Conservation (phyloP, 2,329 filamentous ascomycete species). For the Chrysosporium keratinophilum region DNA sequence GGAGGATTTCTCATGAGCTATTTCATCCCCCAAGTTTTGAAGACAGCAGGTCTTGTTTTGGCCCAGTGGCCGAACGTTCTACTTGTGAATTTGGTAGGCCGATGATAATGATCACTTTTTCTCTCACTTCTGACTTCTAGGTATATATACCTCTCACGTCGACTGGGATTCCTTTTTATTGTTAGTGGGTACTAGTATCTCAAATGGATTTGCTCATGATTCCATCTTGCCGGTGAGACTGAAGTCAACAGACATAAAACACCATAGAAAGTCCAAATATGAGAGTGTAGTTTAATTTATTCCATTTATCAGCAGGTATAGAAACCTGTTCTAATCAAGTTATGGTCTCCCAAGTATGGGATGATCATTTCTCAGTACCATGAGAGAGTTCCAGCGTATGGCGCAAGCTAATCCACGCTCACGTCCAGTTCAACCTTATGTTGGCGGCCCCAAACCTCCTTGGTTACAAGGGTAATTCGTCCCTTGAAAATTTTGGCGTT, state of each 20-base stretch:
- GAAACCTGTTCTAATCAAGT: not conserved
- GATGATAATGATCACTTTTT: not conserved
- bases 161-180: not conserved
- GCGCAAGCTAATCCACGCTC: too few species aligned
- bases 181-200: not conserved
- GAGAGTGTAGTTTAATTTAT: not conserved
- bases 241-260: too few species aligned
- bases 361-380: too few species aligned
- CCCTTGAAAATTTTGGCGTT: not conserved
- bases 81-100: not conserved
- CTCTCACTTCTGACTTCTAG: not conserved
- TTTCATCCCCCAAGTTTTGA: too few species aligned
- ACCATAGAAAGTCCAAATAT: not conserved
- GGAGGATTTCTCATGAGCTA: constrained; percentile 55
- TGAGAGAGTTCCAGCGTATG: too few species aligned
- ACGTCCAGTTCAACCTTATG: too few species aligned
- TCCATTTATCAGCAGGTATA: not conserved
- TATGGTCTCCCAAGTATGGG: not conserved
- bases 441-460: not conserved
- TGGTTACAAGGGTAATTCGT: not conserved
- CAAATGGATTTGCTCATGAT: too few species aligned
- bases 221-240: too few species aligned
- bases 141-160: not conserved
- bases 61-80: not conserved
- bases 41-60: not conserved